Base-by-base conservation (phyloP, 2,329 filamentous ascomycete genomes). In the Tolypocladium endophyticum region DNA sequence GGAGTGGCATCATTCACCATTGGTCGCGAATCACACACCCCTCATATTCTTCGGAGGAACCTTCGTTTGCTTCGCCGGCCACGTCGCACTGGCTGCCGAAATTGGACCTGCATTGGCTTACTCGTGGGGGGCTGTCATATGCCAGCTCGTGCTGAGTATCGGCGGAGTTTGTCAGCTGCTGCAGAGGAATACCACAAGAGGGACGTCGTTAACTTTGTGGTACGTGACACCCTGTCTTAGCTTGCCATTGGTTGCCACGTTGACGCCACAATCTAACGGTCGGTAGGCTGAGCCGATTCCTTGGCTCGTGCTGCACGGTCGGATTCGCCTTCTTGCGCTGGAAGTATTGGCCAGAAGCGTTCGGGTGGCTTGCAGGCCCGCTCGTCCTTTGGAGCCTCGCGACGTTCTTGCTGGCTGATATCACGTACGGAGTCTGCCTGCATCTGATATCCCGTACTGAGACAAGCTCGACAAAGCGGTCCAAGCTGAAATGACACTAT, bases 121-220 rank as follows among this genome's bases (percentile, higher is more conserved):
- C 18, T 62, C 62, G 3, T 63, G 62, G 62, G 60, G 62, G 4
- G 62, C 62, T 30, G 62, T 63, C 36, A 58, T 63, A 16, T 63
- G 62, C 52, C 62, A 63, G 28, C 50, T 63, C 28, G 52, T 58
- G 20, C 53, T 63, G 43, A 63, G 59, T 5, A 25, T 63, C 4
- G 62, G 62, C 4, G 62, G 59, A 33, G 11, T 63, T 16, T 63
- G 58, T 30, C 62, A 60, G 47, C 33, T 63, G n/a, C 55, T 63
- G 41, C 50, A 61, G 57, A 57, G 62, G 23, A 60, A 63, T 23
- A 61, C 58, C 25, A 61, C 62, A 4, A 53, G 57, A 12, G 62
- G 62, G 20, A 60, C 58, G 20, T 63, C 62, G 1, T 56, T 57
- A 57, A 61, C 55, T 20, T 43, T 63, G 4, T 63, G 62, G 62